Conservation (phyloP, 305 asterid genomes). For the Fraxinus latifolia region DNA sequence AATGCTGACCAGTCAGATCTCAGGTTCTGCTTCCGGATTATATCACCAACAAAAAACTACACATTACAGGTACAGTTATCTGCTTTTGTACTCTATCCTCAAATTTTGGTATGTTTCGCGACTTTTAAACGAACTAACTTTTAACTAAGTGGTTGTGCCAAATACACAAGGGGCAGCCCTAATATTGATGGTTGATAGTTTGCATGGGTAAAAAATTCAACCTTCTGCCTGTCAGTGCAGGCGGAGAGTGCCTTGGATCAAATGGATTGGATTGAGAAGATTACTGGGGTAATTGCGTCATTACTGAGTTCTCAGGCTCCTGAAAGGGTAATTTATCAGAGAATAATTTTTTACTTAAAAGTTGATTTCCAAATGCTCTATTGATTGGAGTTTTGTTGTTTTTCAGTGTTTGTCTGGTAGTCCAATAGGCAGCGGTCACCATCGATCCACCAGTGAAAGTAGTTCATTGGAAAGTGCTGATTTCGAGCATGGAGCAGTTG, state of each 20-base stretch:
- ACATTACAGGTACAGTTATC: constrained; percentile 73
- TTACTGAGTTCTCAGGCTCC: constrained; percentile 94
- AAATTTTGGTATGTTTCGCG: neutral
- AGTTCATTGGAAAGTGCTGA: constrained; percentile 94
- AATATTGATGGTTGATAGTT: constrained; percentile 23
- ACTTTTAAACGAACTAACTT: constrained; percentile 3
- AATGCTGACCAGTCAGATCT: constrained; percentile 99
- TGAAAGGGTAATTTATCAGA: constrained; percentile 62
- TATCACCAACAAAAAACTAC: constrained; percentile 96
- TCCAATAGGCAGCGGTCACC: constrained; percentile 93
- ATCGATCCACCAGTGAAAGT: constrained; percentile 94
- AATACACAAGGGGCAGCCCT: neutral
- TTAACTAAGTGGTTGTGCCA: neutral
- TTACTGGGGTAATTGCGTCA: constrained; percentile 97
- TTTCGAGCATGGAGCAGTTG: constrained; percentile 77
- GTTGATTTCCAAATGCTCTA: constrained; percentile 19
- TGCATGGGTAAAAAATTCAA: constrained; percentile 26
- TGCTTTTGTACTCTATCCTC: constrained; percentile 24
- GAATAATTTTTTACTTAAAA: neutral
- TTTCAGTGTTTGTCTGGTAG: constrained; percentile 74
- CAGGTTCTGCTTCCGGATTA: constrained; percentile 96
- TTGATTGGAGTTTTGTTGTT: constrained; percentile 15
- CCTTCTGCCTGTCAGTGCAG: constrained; percentile 55
- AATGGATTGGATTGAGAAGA: constrained; percentile 99
- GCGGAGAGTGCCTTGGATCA: constrained; percentile 99